These are phyloP conservation scores for Alternaria sp. DNA, from an alignment of 2,329 filamentous ascomycete species.

Conservation along the genomic window DNA sequence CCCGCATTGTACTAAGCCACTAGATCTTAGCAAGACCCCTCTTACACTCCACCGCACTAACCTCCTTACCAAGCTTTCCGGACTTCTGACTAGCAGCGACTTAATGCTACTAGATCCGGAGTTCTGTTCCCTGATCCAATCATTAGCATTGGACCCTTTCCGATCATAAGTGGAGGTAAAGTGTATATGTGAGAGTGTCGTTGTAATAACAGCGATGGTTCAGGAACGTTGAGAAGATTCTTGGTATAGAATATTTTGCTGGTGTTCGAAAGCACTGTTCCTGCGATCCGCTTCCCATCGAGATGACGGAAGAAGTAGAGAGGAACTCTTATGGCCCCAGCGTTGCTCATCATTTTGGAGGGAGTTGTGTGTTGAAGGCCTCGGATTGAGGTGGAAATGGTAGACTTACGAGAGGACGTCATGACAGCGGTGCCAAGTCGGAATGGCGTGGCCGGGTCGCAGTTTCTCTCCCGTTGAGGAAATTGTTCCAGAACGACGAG, in stretches of 20 bases:
- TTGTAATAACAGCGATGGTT: constrained; percentile 1
- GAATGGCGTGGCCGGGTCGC: neutral
- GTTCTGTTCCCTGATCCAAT: neutral
- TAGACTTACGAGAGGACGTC: constrained; percentile 4
- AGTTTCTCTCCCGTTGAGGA: no score
- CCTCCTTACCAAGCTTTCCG: neutral
- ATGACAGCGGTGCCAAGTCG: neutral
- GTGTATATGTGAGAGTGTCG: neutral
- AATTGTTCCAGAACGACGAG: no score
- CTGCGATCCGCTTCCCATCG: constrained; percentile 21
- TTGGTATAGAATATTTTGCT: constrained; percentile 24
- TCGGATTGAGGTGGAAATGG: neutral
- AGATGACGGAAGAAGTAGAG: constrained; percentile 9
- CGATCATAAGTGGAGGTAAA: neutral
- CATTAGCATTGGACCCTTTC: constrained; percentile 10
- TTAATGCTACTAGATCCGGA: neutral
- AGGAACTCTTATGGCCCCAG: constrained; percentile 48
- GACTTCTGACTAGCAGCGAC: neutral
- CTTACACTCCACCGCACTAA: neutral
- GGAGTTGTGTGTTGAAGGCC: neutral
- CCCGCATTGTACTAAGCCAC: neutral
- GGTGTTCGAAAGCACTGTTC: constrained; percentile 34
- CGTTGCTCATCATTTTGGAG: constrained; percentile 40
- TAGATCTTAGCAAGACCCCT: neutral
- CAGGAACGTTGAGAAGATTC: constrained; percentile 41